Conservation (phyloP, 2,329 filamentous ascomycete genomes). For the Aspergillus uvarum region DNA sequence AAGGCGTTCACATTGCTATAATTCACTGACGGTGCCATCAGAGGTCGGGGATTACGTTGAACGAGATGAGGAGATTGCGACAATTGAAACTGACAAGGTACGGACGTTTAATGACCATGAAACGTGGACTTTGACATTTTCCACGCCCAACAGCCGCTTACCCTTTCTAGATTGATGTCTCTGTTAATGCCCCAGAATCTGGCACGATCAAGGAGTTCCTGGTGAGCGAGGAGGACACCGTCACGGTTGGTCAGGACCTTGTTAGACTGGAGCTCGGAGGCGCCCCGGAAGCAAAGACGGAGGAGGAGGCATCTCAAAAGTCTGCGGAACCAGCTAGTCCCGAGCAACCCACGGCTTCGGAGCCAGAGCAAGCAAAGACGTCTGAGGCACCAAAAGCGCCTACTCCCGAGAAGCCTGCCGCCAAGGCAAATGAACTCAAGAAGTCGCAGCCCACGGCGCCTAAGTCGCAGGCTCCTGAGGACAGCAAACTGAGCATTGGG, state of each 20-base stretch:
- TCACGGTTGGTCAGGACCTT: conserved; percentile 89
- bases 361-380: conserved; percentile 29
- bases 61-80: conserved; percentile 95
- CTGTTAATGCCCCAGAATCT: conserved; percentile 88
- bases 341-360: conserved; percentile 39
- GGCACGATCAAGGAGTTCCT: conserved; percentile 91
- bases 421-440: conserved; percentile 32
- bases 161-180: conserved; percentile 76
- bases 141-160: conserved; percentile 1
- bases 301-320: conserved; percentile 58
- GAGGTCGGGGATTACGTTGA: conserved; percentile 91
- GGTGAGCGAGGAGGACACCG: conserved; percentile 91
- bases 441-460: conserved; percentile 22
- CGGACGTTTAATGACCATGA: conserved; percentile 13
- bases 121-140: no score
- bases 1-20: not conserved
- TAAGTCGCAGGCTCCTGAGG: conserved; percentile 20
- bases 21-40: conserved; percentile 25
- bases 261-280: conserved; percentile 81
- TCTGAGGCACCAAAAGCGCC: conserved; percentile 35
- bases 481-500: conserved; percentile 53
- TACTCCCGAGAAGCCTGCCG: conserved; percentile 42
- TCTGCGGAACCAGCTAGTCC: conserved; percentile 60
- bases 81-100: conserved; percentile 98
- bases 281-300: conserved; percentile 56